phyloP scores from a whole-genome alignment of 768 basidiomycete genomes.

The Lentinula raphanica region DNA sequence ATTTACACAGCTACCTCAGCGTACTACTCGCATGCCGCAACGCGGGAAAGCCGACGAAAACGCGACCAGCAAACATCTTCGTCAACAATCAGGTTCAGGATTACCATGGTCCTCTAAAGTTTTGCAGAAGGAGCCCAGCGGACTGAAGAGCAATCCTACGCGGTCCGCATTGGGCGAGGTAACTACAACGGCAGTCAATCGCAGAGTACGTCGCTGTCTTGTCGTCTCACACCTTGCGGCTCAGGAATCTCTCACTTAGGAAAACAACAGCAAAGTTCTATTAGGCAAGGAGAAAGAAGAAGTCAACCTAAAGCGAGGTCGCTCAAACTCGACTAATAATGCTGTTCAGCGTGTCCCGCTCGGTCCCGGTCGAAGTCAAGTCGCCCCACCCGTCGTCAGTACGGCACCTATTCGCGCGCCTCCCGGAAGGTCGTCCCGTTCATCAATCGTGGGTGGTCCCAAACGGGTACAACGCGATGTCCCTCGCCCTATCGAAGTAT shows the following conservation, averaged over 20 bases:
- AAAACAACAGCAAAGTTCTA: slow-evolving; percentile 40
- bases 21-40: slow-evolving; percentile 56
- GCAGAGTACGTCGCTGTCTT: slow-evolving; percentile 48
- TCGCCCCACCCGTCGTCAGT: slow-evolving; percentile 38
- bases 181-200: slow-evolving; percentile 70
- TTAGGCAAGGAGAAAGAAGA: slow-evolving; percentile 68
- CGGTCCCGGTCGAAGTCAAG: slow-evolving; percentile 49
- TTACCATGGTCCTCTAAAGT: slow-evolving; percentile 46
- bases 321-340: slow-evolving; percentile 55
- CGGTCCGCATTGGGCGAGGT: slow-evolving; percentile 80
- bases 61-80: slow-evolving; percentile 60
- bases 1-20: slow-evolving; percentile 52
- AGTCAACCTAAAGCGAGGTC: slow-evolving; percentile 55
- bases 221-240: neutral
- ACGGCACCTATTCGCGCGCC: slow-evolving; percentile 32
- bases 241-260: slow-evolving; percentile 27
- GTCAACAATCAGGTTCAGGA: slow-evolving; percentile 51
- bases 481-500: slow-evolving; percentile 35
- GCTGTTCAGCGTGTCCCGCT: slow-evolving; percentile 66
- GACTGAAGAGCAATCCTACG: slow-evolving; percentile 46
- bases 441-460: slow-evolving; percentile 14
- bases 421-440: slow-evolving; percentile 9
- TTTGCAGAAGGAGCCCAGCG: slow-evolving; percentile 38
- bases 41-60: slow-evolving; percentile 78
- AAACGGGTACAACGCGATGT: slow-evolving; percentile 36